phyloP scores from a whole-genome alignment of 345 rosid species.

The Pistacia integerrima region DNA sequence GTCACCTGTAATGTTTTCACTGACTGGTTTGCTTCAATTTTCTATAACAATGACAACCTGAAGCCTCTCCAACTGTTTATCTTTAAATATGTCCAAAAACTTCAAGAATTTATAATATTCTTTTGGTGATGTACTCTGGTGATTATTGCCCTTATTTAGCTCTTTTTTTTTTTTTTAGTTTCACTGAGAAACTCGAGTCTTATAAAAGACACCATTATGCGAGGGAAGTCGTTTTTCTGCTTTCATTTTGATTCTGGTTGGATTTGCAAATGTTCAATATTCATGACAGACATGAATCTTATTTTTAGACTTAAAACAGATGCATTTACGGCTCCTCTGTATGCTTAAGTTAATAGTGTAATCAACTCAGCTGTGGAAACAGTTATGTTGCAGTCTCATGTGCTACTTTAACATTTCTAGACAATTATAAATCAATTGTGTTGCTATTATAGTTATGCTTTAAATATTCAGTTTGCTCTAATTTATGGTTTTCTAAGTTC shows the following conservation, averaged over 20 bases:
- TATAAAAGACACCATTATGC: no score
- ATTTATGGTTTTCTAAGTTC: neutral
- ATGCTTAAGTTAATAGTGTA: neutral
- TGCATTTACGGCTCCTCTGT: neutral
- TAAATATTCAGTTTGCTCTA: neutral
- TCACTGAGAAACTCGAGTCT: no score
- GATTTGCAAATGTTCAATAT: no score
- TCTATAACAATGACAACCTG: neutral
- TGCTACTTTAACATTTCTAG: neutral
- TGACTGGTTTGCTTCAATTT: neutral
- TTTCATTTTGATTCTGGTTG: neutral
- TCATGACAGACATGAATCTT: neutral
- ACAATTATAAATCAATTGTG: neutral
- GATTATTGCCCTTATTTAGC: neutral
- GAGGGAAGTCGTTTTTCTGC: no score
- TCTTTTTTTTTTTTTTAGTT: no score
- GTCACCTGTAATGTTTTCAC: neutral
- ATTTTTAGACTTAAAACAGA: constrained; percentile 5
- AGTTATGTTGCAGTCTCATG: neutral
- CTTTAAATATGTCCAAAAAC: no score
- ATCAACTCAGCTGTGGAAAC: neutral
- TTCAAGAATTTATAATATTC: neutral
- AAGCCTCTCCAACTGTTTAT: no score
- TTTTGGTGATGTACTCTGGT: neutral
- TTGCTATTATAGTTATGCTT: neutral